Evolutionary conservation across 106 monocot genomes (phyloP).

Genomic region (Acanthochlamys bracteata): DNA sequence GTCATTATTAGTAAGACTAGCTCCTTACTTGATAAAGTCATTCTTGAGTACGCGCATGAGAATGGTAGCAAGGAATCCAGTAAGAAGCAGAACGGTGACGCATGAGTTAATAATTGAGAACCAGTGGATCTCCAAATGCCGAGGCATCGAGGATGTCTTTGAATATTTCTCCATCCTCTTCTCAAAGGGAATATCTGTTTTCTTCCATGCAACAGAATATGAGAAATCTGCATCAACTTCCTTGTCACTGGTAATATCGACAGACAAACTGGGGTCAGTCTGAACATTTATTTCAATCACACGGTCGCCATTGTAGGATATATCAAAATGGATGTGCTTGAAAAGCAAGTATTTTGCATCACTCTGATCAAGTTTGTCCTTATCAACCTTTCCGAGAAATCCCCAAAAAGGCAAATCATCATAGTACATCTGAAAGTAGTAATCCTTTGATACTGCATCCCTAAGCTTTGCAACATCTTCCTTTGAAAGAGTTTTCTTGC

Average conservation of each 20-base stretch:
- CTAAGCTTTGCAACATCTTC: constrained; percentile 54
- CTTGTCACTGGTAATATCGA: constrained; percentile 64
- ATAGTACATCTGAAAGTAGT: constrained; percentile 84
- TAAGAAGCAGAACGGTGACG: constrained; percentile 69
- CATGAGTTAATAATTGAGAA: constrained; percentile 74
- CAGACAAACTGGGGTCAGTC: constrained; percentile 41
- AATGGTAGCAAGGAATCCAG: constrained; percentile 73
- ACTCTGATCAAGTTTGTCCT: constrained; percentile 30
- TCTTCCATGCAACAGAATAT: constrained; percentile 68
- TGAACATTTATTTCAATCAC: constrained; percentile 64
- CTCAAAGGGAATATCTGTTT: constrained; percentile 57
- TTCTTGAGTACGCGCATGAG: constrained; percentile 78
- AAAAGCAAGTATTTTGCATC: constrained; percentile 44
- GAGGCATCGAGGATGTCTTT: constrained; percentile 61
- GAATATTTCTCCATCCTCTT: constrained; percentile 79
- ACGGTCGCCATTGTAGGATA: constrained; percentile 51
- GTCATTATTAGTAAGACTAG: neutral
- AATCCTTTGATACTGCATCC: constrained; percentile 59
- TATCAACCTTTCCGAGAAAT: constrained; percentile 63
- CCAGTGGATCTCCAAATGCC: constrained; percentile 75
- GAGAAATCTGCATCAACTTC: constrained; percentile 55
- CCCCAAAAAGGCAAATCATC: constrained; percentile 81
- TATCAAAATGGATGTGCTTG: constrained; percentile 67
- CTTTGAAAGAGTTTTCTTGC: constrained; percentile 48
- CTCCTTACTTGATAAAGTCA: constrained; percentile 68